Conservation (phyloP, 257 asterid genomes). For the Lantana camara region DNA sequence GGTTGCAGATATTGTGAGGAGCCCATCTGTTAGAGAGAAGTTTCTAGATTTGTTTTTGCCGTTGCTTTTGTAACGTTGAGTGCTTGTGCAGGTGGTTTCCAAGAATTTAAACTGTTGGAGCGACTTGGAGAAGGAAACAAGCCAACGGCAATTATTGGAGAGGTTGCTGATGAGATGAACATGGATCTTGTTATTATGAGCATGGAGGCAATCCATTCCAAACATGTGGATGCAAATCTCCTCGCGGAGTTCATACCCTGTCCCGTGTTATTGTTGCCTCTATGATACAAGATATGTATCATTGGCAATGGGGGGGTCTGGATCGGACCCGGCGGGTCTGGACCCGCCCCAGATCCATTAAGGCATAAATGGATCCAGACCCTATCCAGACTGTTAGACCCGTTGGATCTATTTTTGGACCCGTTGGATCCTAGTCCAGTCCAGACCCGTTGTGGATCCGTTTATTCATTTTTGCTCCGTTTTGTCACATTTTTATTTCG, state of each 20-base stretch:
- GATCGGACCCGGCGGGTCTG: no score
- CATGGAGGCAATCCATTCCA: constrained; percentile 97
- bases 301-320: no score
- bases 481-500: no score
- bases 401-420: no score
- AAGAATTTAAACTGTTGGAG: constrained; percentile 83
- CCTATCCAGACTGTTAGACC: no score
- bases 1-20: neutral
- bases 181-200: constrained; percentile 94
- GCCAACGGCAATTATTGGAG: constrained; percentile 95
- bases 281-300: constrained; percentile 34
- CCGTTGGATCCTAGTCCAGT: no score
- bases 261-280: constrained; percentile 84
- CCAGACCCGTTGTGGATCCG: no score
- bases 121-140: constrained; percentile 90
- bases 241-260: constrained; percentile 96
- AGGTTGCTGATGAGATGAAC: constrained; percentile 93
- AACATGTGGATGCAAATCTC: constrained; percentile 94
- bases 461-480: no score
- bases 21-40: neutral
- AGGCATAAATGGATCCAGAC: no score
- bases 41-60: constrained; percentile 9
- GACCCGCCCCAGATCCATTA: no score
- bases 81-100: constrained; percentile 63
- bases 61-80: no score